A percentile compares a stretch with the other conserved stretches of the same genome.
phyloP scores from a whole-genome alignment of 495 filamentous ascomycete species.

The Penicillium dipodomyicola region DNA sequence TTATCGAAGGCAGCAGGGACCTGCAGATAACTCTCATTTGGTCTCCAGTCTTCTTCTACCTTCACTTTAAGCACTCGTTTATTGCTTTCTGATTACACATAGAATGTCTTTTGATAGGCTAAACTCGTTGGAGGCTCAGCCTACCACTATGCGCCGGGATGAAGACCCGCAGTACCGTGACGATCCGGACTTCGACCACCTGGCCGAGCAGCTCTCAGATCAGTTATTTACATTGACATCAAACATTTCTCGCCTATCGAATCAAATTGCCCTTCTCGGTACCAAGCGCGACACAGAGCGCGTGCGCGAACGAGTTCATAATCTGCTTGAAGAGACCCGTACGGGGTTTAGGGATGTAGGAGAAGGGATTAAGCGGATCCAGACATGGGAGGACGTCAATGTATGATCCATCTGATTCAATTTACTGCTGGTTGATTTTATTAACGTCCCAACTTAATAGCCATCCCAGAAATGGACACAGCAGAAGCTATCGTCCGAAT shows the following conservation, averaged over 20 bases:
- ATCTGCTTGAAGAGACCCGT: constrained; percentile 78
- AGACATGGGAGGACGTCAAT: constrained; percentile 87
- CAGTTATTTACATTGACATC: constrained; percentile 83
- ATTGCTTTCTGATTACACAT: constrained; percentile 5
- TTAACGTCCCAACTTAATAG: constrained; percentile 43
- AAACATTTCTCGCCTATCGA: constrained; percentile 76
- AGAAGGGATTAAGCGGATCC: constrained; percentile 88
- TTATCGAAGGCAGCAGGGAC: constrained; percentile 26
- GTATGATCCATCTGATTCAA: constrained; percentile 49
- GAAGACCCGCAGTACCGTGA: constrained; percentile 77
- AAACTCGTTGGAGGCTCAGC: constrained; percentile 78
- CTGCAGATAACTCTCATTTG: constrained; percentile 10
- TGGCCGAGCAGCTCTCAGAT: constrained; percentile 77
- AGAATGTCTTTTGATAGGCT: constrained; percentile 91
- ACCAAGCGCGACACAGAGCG: constrained; percentile 88
- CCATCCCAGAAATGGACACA: constrained; percentile 92
- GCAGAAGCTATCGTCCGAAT: constrained; percentile 88
- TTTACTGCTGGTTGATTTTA: not conserved
- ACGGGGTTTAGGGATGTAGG: constrained; percentile 88
- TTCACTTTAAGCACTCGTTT: constrained; percentile 10
- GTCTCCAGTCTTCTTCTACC: constrained; percentile 11
- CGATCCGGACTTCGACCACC: constrained; percentile 85
- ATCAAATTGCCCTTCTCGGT: constrained; percentile 79
- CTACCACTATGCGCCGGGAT: constrained; percentile 59
- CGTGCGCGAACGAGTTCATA: constrained; percentile 84